Percentiles rank a stretch among this genome's conserved stretches.
Conservation (phyloP, 108 stramenopile genomes). For the Nannochloropsis gaditana region DNA sequence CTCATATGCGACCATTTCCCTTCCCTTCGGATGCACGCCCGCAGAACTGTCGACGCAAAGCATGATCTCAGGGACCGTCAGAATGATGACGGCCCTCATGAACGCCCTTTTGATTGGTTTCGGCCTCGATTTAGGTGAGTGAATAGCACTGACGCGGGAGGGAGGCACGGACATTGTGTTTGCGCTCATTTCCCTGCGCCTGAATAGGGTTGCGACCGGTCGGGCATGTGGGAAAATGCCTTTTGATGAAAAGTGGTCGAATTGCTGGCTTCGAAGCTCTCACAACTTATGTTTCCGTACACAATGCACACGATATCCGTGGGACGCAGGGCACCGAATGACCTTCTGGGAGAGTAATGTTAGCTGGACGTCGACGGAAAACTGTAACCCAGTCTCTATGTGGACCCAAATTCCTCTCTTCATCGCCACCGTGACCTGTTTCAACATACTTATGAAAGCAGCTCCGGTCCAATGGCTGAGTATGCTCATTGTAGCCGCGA, state of each 20-base stretch:
- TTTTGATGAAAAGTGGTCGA: too few species aligned
- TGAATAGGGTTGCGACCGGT: too few species aligned
- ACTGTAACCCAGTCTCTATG: not conserved
- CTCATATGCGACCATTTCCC: too few species aligned
- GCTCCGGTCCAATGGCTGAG: not conserved
- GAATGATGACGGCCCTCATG: constrained; percentile 1
- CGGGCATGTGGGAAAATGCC: too few species aligned
- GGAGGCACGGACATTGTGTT: too few species aligned
- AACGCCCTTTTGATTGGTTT: not conserved
- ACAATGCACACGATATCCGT: too few species aligned
- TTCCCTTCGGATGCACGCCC: too few species aligned
- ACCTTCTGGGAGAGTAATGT: not conserved
- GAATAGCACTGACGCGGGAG: too few species aligned
- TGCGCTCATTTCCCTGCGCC: too few species aligned
- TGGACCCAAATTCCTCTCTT: not conserved
- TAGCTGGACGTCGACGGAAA: not conserved
- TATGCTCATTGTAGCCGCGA: not conserved
- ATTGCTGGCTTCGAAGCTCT: too few species aligned
- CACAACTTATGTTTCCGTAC: not conserved
- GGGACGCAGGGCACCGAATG: not conserved
- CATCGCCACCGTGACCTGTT: not conserved
- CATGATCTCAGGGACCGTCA: not conserved
- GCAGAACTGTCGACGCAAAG: not conserved
- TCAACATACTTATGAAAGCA: not conserved
- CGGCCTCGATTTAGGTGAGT: constrained; percentile 1